phyloP scores from a whole-genome alignment of 257 asterid genomes.

The Rauvolfia tetraphylla region DNA sequence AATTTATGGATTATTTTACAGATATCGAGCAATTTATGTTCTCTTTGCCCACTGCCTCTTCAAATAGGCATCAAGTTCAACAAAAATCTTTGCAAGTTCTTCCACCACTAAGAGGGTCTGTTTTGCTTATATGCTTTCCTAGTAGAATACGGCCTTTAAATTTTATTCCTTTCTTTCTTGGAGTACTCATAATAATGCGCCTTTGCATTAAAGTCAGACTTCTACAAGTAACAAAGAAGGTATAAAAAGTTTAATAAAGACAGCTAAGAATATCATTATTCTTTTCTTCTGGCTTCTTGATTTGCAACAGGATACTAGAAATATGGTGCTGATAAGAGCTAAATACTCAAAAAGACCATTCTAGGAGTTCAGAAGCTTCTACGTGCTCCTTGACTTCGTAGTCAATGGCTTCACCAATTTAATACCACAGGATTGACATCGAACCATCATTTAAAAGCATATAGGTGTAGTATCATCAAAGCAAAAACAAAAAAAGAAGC shows the following conservation, averaged over 20 bases:
- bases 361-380: not conserved
- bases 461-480: not conserved
- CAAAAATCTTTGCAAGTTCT: no score
- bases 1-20: not conserved
- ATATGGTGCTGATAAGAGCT: not conserved
- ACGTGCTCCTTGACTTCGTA: not conserved
- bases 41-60: no score
- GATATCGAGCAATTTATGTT: not conserved
- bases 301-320: not conserved
- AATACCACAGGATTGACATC: not conserved
- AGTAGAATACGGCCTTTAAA: not conserved
- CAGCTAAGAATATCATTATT: not conserved
- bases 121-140: not conserved
- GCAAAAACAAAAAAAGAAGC: not conserved
- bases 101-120: not conserved
- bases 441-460: not conserved
- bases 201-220: not conserved
- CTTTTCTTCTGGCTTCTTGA: not conserved
- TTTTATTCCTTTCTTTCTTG: no score
- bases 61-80: no score
- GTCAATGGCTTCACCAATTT: not conserved
- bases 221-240: not conserved
- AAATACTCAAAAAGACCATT: not conserved
- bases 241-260: not conserved
- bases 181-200: not conserved